Evolutionary conservation across 169 alveolate species (phyloP), one percentile per base, ranked within the genome.

Genomic region (Cryptosporidium baileyi): DNA sequence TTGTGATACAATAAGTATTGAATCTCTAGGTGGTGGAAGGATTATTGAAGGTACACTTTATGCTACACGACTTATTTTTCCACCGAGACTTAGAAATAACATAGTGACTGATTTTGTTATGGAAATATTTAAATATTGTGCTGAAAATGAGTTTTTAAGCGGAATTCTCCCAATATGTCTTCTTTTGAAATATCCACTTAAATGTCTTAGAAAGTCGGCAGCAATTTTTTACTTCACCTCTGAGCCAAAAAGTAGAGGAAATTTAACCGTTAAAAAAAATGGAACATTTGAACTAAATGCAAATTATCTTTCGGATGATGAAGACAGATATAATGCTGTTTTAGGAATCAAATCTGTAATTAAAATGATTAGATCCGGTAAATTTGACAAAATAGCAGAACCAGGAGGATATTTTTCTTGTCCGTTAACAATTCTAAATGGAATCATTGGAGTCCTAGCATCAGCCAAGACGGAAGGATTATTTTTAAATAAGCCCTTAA

Each of bases 221-320:
- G 91, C 93, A 1, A 54, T 82, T 8, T 82, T 90, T 61, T 89
- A 90, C 67, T 89, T 90, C 60, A 89, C 91, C 6, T 59, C 93
- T 28, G 93, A 90, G 57, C 93, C 93, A 28, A 90, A 90, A 30
- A 81, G 91, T 1, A 57, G 93, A 13, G 93, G 91, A n/a, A 57
- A 79, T 60, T 52, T 90, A 28, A 60, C 80, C 11, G 89, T 90
- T 26, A 49, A 67, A 8, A 65, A 81, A 28, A 43, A 61, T 32
- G 92, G 93, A 26, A 74, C 52, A 62, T 81, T 90, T 28, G 89
- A 80, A 28, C 36, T 90, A 24, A 80, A 82, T 80, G 93, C 89
- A 22, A 81, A 82, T 43, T 90, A 90, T 63, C 67, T 89, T 4
- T 63, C 47, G 3, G 88, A 89, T 5, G 81, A 74, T 60, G 91